Evolutionary conservation across 495 filamentous ascomycete genomes (phyloP), one percentile per base, ranked within the genome.

Genomic region (Pyronema omphalodes): DNA sequence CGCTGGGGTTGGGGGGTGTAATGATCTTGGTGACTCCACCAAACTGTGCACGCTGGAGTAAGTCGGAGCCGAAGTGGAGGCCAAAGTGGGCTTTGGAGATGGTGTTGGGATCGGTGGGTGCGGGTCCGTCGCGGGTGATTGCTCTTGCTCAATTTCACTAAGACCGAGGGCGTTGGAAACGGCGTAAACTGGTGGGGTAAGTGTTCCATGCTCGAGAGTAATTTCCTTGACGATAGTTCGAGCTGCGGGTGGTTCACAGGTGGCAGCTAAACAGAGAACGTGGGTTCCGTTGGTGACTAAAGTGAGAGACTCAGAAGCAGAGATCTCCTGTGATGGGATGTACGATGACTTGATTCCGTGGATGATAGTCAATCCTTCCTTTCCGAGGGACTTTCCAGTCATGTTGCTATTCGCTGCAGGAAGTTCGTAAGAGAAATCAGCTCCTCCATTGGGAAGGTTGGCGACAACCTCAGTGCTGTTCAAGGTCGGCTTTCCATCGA

Each of bases 401-500:
- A 41, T 41, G 11, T 12, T 41, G 3, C 15, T 41, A 6, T 12
- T 12, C 11, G 11, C 39, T 41, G 39, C 1, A 41, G 15, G 39
- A 17, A 12, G 23, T 41, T 41, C 39, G 39, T 41, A 17, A 12
- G 39, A 12, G 15, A 17, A 17, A 12, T 12, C 1, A 6, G 39
- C 11, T 41, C 11, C 39, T 41, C 23, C 23, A 29, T 5, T 29
- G 23, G 23, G 23, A 5, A 29, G 39, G 7, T 41, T 41, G 39
- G 39, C 11, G 7, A 41, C 39, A 6, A 17, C 73, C 8, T 67
- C 56, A 3, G 63, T 58, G 6, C 61, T 60, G 7, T 65, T 62
- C 19, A 61, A 33, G 14, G 58, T 52, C 37, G 57, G 59, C 44
- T 56, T 74, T 6, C 79, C 79, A 59, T 83, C 79, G 55, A 83